A percentile compares a stretch with the other conserved stretches of the same genome.
These are phyloP conservation scores for Podospora fimiseda DNA, from an alignment of 495 filamentous ascomycete species.

Conservation along the genomic window DNA sequence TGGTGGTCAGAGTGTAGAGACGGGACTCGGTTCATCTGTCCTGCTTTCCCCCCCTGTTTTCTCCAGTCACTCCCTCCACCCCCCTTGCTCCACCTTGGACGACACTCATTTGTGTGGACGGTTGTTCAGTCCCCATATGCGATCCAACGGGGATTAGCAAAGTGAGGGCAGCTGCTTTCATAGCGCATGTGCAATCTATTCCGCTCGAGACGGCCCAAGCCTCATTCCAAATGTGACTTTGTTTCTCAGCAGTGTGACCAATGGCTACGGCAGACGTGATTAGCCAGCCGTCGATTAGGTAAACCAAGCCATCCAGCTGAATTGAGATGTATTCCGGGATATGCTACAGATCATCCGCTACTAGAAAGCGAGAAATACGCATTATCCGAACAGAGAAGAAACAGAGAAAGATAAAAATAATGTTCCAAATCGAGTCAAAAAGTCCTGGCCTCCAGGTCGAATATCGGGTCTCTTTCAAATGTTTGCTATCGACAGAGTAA, in stretches of 20 bases:
- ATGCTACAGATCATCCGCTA: too few species aligned
- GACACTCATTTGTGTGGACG: neutral
- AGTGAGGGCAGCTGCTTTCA: constrained; percentile 1
- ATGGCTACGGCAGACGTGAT: constrained; percentile 1
- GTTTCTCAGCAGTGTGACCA: neutral
- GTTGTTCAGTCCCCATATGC: neutral
- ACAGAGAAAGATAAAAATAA: neutral
- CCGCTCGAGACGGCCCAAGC: constrained; percentile 14
- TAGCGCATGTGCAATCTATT: neutral
- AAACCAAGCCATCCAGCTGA: constrained; percentile 6
- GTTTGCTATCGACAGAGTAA: neutral
- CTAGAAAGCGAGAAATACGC: constrained; percentile 16
- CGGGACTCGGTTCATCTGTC: too few species aligned
- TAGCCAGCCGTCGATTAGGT: constrained; percentile 8
- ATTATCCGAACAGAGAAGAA: constrained; percentile 1
- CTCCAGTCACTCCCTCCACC: neutral
- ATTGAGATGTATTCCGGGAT: constrained; percentile 1
- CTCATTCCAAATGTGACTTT: constrained; percentile 19
- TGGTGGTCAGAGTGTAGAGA: constrained; percentile 1
- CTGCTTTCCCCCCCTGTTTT: too few species aligned
- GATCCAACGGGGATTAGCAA: constrained; percentile 4
- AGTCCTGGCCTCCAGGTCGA: neutral
- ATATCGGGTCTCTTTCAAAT: neutral
- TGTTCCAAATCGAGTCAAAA: neutral
- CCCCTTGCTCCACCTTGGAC: neutral